phyloP scores from a whole-genome alignment of 768 basidiomycete species.

The Termitomyces sp. region DNA sequence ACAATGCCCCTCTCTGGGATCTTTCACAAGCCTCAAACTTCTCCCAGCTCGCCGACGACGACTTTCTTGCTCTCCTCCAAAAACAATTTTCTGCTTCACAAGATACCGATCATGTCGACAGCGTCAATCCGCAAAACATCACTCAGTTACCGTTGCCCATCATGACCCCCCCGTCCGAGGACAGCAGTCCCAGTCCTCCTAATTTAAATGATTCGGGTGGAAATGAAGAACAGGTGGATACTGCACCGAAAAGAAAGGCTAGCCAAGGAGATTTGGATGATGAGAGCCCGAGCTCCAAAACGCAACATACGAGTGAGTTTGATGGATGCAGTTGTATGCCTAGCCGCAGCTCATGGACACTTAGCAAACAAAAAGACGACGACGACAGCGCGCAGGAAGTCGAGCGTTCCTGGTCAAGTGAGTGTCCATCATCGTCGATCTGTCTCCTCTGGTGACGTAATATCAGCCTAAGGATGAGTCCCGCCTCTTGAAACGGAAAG shows the following conservation, averaged over 20 bases:
- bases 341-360: neutral
- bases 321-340: neutral
- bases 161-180: constrained; percentile 61
- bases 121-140: constrained; percentile 57
- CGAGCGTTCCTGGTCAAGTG: constrained; percentile 22
- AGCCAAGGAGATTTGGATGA: constrained; percentile 55
- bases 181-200: constrained; percentile 76
- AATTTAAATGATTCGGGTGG: constrained; percentile 30
- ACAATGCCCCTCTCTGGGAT: constrained; percentile 60
- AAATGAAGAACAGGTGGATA: constrained; percentile 37
- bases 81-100: constrained; percentile 50
- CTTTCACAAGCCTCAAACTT: constrained; percentile 52
- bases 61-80: constrained; percentile 71
- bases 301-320: constrained; percentile 53
- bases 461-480: constrained; percentile 57
- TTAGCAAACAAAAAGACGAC: constrained; percentile 18
- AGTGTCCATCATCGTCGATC: constrained; percentile 9
- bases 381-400: constrained; percentile 27
- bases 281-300: constrained; percentile 63
- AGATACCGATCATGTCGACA: constrained; percentile 26
- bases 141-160: constrained; percentile 43
- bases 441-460: constrained; percentile 9
- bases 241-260: constrained; percentile 72
- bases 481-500: constrained; percentile 82
- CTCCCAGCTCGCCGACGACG: constrained; percentile 65